These are phyloP conservation scores for Rhododendron henanense DNA, from an alignment of 148 eudicot genomes.

Conservation along the genomic window DNA sequence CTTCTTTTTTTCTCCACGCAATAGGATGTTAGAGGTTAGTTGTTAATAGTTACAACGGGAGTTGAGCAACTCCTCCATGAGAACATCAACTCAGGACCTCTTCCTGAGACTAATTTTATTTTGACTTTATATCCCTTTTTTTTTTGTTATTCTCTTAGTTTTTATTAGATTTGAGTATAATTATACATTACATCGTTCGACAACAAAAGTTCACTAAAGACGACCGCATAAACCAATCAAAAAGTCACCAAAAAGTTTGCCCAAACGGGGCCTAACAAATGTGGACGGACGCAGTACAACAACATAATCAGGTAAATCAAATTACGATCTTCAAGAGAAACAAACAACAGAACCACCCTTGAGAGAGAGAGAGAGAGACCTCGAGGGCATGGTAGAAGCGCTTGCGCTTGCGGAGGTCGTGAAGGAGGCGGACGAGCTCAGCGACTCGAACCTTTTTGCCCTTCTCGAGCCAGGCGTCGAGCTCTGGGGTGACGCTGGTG, in stretches of 20 bases:
- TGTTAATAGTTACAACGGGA: too few species aligned
- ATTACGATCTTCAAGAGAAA: neutral
- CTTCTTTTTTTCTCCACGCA: too few species aligned
- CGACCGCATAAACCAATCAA: too few species aligned
- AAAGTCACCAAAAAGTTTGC: neutral
- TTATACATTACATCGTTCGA: too few species aligned
- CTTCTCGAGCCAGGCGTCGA: constrained; percentile 59
- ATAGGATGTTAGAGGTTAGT: too few species aligned
- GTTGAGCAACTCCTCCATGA: too few species aligned
- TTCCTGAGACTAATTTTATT: too few species aligned
- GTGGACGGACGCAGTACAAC: neutral
- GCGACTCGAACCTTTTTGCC: constrained; percentile 53
- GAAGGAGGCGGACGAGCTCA: constrained; percentile 63
- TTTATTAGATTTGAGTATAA: too few species aligned
- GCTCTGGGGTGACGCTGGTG: constrained; percentile 45
- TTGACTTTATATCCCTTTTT: too few species aligned
- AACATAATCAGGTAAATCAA: neutral
- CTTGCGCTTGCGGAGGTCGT: constrained; percentile 77
- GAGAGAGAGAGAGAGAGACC: constrained; percentile 31
- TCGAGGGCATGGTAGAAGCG: constrained; percentile 80
- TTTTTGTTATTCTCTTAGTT: too few species aligned
- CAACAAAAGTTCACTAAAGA: too few species aligned
- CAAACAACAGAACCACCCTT: neutral
- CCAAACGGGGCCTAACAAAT: neutral
- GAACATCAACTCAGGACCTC: too few species aligned